These are phyloP conservation scores for Botryotinia narcissicola DNA, from an alignment of 2,329 filamentous ascomycete genomes.

Conservation along the genomic window DNA sequence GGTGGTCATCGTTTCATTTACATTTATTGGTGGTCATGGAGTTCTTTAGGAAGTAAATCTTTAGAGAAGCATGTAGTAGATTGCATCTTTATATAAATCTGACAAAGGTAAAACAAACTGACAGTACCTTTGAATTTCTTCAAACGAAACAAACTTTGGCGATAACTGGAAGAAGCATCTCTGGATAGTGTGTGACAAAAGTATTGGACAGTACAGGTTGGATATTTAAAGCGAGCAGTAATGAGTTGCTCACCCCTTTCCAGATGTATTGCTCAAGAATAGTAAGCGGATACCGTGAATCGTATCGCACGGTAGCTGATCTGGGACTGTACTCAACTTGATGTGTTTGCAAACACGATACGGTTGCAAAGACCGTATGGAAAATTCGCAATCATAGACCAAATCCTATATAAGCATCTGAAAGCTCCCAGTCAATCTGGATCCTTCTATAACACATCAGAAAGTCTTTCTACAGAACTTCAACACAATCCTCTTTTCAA, in stretches of 20 bases:
- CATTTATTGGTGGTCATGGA: background rate
- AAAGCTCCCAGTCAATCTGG: background rate
- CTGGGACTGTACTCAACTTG: rapidly evolving
- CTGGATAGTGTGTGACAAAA: background rate
- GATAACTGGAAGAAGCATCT: background rate
- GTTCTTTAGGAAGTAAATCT: background rate
- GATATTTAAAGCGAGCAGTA: background rate
- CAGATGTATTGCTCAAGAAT: background rate
- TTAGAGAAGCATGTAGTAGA: no score
- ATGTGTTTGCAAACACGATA: background rate
- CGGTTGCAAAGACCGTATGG: background rate
- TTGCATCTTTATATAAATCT: background rate
- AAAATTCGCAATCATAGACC: background rate
- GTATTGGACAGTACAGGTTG: rapidly evolving
- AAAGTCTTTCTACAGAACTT: background rate
- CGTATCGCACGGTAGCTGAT: background rate
- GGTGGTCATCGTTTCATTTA: background rate
- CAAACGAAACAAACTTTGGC: background rate
- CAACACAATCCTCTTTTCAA: background rate
- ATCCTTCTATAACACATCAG: background rate
- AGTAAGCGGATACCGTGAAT: rapidly evolving
- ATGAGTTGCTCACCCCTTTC: rapidly evolving
- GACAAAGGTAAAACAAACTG: background rate
- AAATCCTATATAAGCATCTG: background rate
- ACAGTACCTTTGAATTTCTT: rapidly evolving